Evolutionary conservation across 2,329 filamentous ascomycete genomes (phyloP).

Genomic region (Colletotrichum paranaense): DNA sequence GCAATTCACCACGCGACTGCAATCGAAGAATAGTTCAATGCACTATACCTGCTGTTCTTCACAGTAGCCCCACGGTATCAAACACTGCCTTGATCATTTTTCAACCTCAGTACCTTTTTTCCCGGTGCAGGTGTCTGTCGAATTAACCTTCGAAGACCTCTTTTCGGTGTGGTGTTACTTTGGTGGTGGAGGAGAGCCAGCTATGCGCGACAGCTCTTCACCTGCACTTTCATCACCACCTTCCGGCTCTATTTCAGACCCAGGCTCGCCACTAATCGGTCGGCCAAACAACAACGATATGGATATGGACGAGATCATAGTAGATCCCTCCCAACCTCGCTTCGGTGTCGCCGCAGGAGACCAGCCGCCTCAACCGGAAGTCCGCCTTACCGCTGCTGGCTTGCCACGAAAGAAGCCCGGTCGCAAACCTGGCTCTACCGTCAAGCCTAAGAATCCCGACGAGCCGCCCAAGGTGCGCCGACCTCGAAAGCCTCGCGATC

Average conservation of each 20-base stretch:
- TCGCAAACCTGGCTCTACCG: constrained; percentile 70
- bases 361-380: constrained; percentile 30
- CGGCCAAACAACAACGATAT: constrained; percentile 42
- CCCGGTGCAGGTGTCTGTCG: neutral
- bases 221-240: constrained; percentile 64
- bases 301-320: constrained; percentile 63
- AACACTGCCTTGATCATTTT: neutral
- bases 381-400: constrained; percentile 64
- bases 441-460: constrained; percentile 56
- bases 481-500: constrained; percentile 68
- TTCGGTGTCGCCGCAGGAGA: constrained; percentile 45
- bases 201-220: constrained; percentile 54
- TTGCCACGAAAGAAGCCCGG: constrained; percentile 73
- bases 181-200: constrained; percentile 31
- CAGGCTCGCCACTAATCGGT: constrained; percentile 53
- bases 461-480: constrained; percentile 63
- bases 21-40: constrained; percentile 4
- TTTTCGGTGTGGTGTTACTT: constrained; percentile 11
- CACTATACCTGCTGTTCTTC: neutral
- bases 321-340: constrained; percentile 52
- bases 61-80: neutral
- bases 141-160: neutral
- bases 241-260: constrained; percentile 61
- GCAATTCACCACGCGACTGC: constrained; percentile 4
- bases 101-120: neutral